Evolutionary conservation across 257 asterid genomes (phyloP).

Genomic region (Parsonsia alboflavescens): DNA sequence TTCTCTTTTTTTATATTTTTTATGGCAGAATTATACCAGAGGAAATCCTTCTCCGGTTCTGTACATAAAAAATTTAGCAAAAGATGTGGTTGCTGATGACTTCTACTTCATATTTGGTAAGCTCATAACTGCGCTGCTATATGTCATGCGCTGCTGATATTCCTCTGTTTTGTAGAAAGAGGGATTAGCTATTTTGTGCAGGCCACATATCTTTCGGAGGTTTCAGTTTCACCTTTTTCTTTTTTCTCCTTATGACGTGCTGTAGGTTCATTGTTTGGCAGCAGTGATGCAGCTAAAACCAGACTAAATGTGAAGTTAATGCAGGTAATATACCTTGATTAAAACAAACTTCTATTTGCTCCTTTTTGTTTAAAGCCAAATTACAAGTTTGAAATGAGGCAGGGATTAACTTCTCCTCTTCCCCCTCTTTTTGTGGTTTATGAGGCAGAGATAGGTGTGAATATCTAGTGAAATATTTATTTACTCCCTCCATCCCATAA

Average conservation of each 20-base stretch:
- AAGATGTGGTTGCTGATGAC: slow-evolving; percentile 81
- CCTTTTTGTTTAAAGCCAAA: background rate
- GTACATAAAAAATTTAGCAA: slow-evolving; percentile 85
- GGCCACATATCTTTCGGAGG: background rate
- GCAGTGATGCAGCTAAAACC: slow-evolving; percentile 65
- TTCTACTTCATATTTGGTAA: slow-evolving; percentile 78
- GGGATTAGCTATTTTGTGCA: background rate
- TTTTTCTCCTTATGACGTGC: slow-evolving; percentile 4
- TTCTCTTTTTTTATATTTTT: background rate
- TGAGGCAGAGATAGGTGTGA: background rate
- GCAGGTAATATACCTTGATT: slow-evolving; percentile 61
- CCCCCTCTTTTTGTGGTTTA: background rate
- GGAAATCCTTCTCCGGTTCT: slow-evolving; percentile 78
- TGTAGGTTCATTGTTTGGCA: slow-evolving; percentile 80
- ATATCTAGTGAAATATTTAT: background rate
- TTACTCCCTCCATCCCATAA: no score
- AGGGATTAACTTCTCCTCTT: background rate
- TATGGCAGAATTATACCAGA: slow-evolving; percentile 70
- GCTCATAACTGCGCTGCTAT: slow-evolving; percentile 17
- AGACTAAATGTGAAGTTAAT: slow-evolving; percentile 71
- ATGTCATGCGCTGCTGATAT: background rate
- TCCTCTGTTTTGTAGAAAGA: no score
- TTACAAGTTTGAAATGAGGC: background rate
- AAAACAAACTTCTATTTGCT: background rate
- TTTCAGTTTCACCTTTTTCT: background rate